phyloP scores from a whole-genome alignment of 75 land plant genomes.

The Gnetum montanum region DNA sequence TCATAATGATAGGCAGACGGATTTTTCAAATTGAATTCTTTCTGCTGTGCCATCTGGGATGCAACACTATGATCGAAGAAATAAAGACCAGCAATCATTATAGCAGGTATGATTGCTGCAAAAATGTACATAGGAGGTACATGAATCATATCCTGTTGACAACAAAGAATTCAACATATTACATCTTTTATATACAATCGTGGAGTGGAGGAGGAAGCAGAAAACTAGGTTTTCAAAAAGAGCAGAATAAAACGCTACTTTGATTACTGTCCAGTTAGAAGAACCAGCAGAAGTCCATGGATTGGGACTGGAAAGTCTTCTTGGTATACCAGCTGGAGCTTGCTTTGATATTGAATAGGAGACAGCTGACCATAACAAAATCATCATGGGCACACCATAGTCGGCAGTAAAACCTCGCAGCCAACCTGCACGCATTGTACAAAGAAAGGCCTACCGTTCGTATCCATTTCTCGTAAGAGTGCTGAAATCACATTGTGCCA shows the following conservation, averaged over 20 bases:
- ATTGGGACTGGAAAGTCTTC: constrained; percentile 61
- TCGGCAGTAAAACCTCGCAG: constrained; percentile 73
- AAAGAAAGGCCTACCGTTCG: background rate
- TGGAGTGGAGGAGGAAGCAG: too few relatives aligned
- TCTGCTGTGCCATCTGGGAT: constrained; percentile 84
- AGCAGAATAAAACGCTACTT: constrained; percentile 36
- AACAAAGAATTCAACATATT: background rate
- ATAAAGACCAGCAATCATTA: constrained; percentile 78
- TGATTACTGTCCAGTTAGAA: constrained; percentile 60
- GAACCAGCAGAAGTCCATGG: constrained; percentile 50
- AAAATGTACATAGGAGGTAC: constrained; percentile 55
- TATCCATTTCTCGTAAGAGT: too few relatives aligned
- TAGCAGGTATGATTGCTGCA: constrained; percentile 64
- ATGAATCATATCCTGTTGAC: constrained; percentile 52
- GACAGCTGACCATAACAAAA: constrained; percentile 75
- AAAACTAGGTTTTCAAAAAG: too few relatives aligned
- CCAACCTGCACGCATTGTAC: constrained; percentile 43
- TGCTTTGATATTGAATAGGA: constrained; percentile 56
- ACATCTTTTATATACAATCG: too few relatives aligned
- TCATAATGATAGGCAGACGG: constrained; percentile 84
- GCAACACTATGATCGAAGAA: constrained; percentile 88
- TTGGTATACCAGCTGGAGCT: constrained; percentile 68
- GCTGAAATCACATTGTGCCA: too few relatives aligned
- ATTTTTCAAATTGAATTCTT: constrained; percentile 75
- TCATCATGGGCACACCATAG: constrained; percentile 91